phyloP scores from a whole-genome alignment of 169 alveolate genomes.

The Babesia bovis region DNA sequence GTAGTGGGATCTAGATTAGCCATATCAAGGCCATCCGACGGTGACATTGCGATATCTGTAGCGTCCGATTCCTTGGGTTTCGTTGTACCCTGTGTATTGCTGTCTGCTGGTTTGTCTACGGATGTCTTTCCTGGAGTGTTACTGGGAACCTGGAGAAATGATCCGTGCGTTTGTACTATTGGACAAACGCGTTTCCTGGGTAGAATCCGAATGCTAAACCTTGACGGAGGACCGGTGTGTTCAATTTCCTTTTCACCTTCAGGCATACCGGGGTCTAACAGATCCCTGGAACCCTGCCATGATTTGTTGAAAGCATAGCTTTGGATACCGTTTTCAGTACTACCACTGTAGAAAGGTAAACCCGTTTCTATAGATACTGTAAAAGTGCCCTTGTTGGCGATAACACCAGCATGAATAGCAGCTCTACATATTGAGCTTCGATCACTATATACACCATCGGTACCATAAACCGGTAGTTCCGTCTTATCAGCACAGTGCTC shows the following conservation, averaged over 20 bases:
- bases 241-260: constrained; percentile 59
- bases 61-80: not conserved
- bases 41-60: not conserved
- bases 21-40: not conserved
- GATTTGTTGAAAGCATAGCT: constrained; percentile 76
- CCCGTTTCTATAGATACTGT: constrained; percentile 85
- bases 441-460: constrained; percentile 82
- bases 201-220: constrained; percentile 53
- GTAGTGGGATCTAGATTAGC: constrained; percentile 46
- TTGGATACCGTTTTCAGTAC: constrained; percentile 80
- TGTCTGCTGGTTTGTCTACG: not conserved
- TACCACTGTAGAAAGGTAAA: constrained; percentile 80
- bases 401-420: constrained; percentile 87
- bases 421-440: constrained; percentile 87
- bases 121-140: not conserved
- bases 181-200: constrained; percentile 59
- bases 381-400: constrained; percentile 79
- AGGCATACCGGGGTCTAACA: constrained; percentile 52
- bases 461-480: constrained; percentile 78
- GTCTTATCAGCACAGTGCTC: constrained; percentile 38
- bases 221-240: constrained; percentile 61
- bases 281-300: constrained; percentile 72
- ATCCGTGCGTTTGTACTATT: constrained; percentile 56
- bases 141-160: constrained; percentile 44
- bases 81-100: not conserved